These are phyloP conservation scores for Aphanomyces stellatus DNA, from an alignment of 352 stramenopile genomes.

Conservation along the genomic window DNA sequence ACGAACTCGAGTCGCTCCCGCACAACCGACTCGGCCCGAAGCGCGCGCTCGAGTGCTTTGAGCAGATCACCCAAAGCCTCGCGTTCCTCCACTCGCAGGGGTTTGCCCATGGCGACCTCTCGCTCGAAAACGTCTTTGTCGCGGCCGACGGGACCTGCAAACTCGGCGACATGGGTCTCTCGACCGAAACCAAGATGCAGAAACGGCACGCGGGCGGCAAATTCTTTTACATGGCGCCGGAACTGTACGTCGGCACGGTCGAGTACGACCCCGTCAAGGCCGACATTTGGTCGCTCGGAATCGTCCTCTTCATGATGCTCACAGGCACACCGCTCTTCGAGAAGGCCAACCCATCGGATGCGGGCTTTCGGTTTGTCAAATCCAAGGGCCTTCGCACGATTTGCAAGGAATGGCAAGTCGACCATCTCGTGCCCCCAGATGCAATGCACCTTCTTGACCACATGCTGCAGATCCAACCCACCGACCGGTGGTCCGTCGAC, in stretches of 20 bases:
- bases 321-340: conserved; percentile 15
- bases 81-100: conserved; percentile 14
- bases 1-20: conserved; percentile 9
- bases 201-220: not conserved
- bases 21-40: not conserved
- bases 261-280: conserved; percentile 12
- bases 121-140: conserved; percentile 21
- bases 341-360: not conserved
- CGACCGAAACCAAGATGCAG: not conserved
- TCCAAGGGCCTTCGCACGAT: not conserved
- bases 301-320: conserved; percentile 20
- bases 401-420: not conserved
- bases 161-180: conserved; percentile 19
- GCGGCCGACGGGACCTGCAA: conserved; percentile 10
- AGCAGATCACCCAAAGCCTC: conserved; percentile 4
- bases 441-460: conserved; percentile 11
- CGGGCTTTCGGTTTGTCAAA: conserved; percentile 13
- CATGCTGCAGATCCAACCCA: conserved; percentile 17
- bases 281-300: conserved; percentile 20
- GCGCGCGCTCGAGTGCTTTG: conserved; percentile 24
- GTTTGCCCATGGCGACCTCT: conserved; percentile 16
- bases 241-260: conserved; percentile 2
- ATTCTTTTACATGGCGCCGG: conserved; percentile 18
- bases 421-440: not conserved
- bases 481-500: not conserved